These are phyloP conservation scores for Musa balbisiana DNA, from an alignment of 202 grass and related monocot genomes.

Conservation along the genomic window DNA sequence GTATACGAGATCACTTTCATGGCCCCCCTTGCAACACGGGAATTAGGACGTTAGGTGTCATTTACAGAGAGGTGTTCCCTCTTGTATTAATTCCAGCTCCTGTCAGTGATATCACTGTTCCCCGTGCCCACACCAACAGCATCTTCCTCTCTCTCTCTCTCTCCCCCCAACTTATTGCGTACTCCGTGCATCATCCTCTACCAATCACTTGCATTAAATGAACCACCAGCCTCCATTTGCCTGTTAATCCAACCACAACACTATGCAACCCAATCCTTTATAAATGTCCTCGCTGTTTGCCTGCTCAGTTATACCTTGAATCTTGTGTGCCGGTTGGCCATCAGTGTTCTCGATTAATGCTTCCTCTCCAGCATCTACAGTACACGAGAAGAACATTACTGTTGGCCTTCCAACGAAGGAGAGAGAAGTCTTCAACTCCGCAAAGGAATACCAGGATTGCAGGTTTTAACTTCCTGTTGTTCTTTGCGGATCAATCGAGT, in stretches of 20 bases:
- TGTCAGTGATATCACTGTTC: no score
- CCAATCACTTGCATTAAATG: background rate
- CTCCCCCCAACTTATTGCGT: no score
- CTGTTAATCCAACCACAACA: conserved; percentile 1
- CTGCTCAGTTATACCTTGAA: conserved; percentile 32
- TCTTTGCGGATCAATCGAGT: background rate
- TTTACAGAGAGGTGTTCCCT: no score
- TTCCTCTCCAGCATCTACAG: background rate
- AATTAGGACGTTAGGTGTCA: no score
- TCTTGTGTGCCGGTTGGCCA: conserved; percentile 31
- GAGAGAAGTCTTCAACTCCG: no score
- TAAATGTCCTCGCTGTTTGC: conserved; percentile 29
- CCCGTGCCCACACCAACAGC: no score
- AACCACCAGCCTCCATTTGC: background rate
- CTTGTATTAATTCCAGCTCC: no score
- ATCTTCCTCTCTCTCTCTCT: no score
- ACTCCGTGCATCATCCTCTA: background rate
- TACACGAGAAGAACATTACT: background rate
- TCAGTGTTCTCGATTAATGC: background rate
- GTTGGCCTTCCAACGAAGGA: background rate
- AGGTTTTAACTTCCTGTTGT: background rate
- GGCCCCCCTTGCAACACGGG: no score
- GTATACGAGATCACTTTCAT: no score
- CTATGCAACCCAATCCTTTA: background rate
- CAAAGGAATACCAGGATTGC: no score